Percentiles rank a stretch among this genome's conserved stretches.
These are phyloP conservation scores for Zygnema cylindricum DNA, from an alignment of 139 green algal genomes.

Conservation along the genomic window DNA sequence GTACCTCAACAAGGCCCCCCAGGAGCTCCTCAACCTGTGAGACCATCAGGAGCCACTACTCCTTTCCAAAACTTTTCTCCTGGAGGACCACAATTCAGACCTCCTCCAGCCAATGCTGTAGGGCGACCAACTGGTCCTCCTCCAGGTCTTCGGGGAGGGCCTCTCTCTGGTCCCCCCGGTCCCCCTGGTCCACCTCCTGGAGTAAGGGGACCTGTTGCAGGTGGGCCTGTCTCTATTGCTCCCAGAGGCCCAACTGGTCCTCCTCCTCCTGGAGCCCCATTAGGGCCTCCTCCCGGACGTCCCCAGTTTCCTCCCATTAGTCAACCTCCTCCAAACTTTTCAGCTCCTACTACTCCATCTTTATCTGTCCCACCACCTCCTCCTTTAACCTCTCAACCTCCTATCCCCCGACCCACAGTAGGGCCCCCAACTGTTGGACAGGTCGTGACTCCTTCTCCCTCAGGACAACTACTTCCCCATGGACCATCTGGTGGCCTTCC, in stretches of 20 bases:
- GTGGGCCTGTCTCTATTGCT: background rate
- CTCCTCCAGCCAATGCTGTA: background rate
- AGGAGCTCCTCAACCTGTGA: background rate
- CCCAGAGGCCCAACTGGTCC: background rate
- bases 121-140: background rate
- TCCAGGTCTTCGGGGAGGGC: background rate
- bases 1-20: background rate
- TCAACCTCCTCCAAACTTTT: background rate
- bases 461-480: too few relatives aligned
- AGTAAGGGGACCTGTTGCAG: background rate
- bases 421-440: background rate
- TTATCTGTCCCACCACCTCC: background rate
- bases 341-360: background rate
- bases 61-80: background rate
- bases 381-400: background rate
- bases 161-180: slow-evolving; percentile 1
- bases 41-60: background rate
- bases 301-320: background rate
- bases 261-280: background rate
- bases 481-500: background rate
- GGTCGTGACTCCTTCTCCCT: background rate
- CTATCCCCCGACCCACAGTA: background rate
- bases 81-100: background rate
- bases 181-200: slow-evolving; percentile 1
- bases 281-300: background rate